Percentiles rank a stretch among this genome's conserved stretches.
phyloP scores from a whole-genome alignment of 768 basidiomycete species.

The Mrakia hoshinonis region DNA sequence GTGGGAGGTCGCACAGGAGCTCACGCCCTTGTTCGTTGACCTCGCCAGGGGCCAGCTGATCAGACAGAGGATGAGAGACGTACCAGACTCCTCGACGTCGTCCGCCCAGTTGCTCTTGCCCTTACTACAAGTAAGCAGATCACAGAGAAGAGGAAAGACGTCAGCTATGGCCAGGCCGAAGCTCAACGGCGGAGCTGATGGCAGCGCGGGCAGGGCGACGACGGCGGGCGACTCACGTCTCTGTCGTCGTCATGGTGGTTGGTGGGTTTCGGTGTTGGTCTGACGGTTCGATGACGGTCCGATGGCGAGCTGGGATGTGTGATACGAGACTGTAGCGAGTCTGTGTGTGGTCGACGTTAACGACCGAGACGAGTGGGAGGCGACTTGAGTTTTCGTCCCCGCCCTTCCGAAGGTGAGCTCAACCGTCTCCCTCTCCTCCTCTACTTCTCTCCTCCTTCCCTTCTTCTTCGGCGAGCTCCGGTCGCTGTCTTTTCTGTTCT shows the following conservation, averaged over 20 bases:
- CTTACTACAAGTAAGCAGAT: background rate
- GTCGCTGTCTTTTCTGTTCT: background rate
- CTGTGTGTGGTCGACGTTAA: background rate
- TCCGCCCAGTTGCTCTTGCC: conserved; percentile 56
- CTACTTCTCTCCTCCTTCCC: background rate
- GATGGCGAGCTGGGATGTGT: background rate
- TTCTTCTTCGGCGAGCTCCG: background rate
- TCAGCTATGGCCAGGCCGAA: background rate
- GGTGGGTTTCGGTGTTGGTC: background rate
- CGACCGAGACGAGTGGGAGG: background rate
- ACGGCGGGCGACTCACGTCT: background rate
- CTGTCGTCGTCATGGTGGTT: background rate
- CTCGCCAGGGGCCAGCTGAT: background rate
- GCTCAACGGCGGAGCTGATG: conserved; percentile 7
- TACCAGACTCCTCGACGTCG: conserved; percentile 70
- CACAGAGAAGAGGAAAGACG: background rate
- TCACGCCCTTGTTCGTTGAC: background rate
- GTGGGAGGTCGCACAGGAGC: background rate
- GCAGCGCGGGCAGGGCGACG: background rate
- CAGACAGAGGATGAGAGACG: conserved; percentile 27
- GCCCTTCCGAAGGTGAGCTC: background rate
- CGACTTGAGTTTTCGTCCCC: background rate
- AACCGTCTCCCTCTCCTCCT: background rate
- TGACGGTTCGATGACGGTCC: background rate
- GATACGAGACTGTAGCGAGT: background rate